Conservation (phyloP, 768 basidiomycete genomes). For the Dendrothele bispora region DNA sequence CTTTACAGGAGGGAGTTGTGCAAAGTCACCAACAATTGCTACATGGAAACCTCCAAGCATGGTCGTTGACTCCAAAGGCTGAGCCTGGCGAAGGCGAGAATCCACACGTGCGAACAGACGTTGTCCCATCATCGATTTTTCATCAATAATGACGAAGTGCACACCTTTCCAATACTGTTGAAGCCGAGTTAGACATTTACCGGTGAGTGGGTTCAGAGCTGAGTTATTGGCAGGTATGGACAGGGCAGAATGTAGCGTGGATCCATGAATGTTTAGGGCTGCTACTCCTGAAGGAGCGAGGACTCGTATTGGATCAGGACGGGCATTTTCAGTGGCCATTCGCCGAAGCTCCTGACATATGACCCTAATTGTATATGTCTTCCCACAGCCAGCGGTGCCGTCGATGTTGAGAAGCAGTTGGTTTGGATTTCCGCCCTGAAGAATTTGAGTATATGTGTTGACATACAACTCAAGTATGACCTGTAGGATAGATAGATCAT, state of each 20-base stretch:
- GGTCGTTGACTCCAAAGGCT: neutral
- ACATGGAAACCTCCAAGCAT: constrained; percentile 11
- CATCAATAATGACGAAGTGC: constrained; percentile 5
- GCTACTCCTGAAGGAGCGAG: no score
- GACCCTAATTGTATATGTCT: constrained; percentile 2
- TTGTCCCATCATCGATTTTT: constrained; percentile 10
- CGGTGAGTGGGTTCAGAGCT: neutral
- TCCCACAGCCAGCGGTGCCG: constrained; percentile 7
- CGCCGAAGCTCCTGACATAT: constrained; percentile 5
- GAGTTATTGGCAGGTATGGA: neutral
- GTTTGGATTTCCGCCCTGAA: neutral
- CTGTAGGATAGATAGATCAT: no score
- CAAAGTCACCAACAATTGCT: constrained; percentile 10
- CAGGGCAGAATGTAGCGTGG: constrained; percentile 4
- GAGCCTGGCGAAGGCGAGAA: constrained; percentile 7
- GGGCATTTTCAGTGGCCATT: neutral
- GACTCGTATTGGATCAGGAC: constrained; percentile 2
- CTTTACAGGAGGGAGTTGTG: constrained; percentile 13
- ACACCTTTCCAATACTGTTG: neutral
- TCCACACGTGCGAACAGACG: constrained; percentile 6
- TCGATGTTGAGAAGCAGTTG: constrained; percentile 2
- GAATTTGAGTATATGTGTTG: neutral
- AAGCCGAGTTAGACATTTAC: neutral
- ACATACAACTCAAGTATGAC: neutral
- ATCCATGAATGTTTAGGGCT: constrained; percentile 2